Evolutionary conservation across 495 filamentous ascomycete species (phyloP).

Genomic region (Tuber calosporum): DNA sequence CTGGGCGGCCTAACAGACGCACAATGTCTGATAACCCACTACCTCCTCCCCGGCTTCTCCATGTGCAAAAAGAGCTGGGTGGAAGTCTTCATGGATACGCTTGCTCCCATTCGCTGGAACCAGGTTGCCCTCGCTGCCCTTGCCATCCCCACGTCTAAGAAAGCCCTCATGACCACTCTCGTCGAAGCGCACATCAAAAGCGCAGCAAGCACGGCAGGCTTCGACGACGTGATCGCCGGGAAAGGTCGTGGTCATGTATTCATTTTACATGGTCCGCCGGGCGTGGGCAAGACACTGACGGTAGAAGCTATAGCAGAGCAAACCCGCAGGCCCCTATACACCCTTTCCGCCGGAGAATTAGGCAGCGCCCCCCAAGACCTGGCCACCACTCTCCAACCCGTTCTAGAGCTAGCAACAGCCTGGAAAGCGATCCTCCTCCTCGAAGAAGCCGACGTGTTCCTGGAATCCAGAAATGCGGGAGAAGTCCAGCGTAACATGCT

Average conservation of each 20-base stretch:
- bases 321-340: slow-evolving; percentile 49
- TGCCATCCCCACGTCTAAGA: slow-evolving; percentile 50
- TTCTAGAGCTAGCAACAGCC: slow-evolving; percentile 48
- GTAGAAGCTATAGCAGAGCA: slow-evolving; percentile 53
- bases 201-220: slow-evolving; percentile 34
- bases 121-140: slow-evolving; percentile 52
- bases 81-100: slow-evolving; percentile 40
- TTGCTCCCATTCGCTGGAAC: slow-evolving; percentile 50
- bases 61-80: slow-evolving; percentile 43
- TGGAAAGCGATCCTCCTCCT: slow-evolving; percentile 55
- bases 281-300: slow-evolving; percentile 56
- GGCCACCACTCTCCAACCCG: slow-evolving; percentile 48
- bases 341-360: slow-evolving; percentile 52
- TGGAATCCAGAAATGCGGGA: slow-evolving; percentile 43
- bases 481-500: slow-evolving; percentile 53
- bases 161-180: slow-evolving; percentile 51
- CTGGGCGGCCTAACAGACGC: slow-evolving; percentile 24
- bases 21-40: slow-evolving; percentile 38
- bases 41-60: slow-evolving; percentile 40
- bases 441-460: slow-evolving; percentile 52
- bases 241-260: slow-evolving; percentile 58
- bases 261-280: slow-evolving; percentile 54
- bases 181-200: slow-evolving; percentile 46
- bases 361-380: slow-evolving; percentile 49
- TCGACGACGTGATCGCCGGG: slow-evolving; percentile 47